Base-by-base conservation (phyloP, 31 red algal species). In the Asparagopsis taxiformis region DNA sequence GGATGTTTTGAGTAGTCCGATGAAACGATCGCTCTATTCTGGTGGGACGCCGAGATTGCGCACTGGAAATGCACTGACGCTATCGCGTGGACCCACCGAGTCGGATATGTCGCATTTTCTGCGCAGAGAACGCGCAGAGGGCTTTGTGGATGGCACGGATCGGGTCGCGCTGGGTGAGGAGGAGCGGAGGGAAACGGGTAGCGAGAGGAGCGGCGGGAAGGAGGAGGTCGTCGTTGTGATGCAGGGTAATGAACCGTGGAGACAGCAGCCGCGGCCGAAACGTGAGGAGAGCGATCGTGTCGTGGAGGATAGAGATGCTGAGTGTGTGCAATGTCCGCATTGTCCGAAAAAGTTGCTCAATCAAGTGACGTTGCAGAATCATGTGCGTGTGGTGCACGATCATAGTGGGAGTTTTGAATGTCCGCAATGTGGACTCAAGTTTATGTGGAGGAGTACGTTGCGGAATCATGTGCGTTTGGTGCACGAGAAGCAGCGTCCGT, bases 381-480 rank as follows among this genome's bases (percentile, higher is more conserved):
- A 84, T 59, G 66, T 84, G 6, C 37, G 68, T 24, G 79, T 84
- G 38, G 79, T 84, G 44, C 79, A 84, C 20, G 37, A 72, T 20
- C 67, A 74, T 44, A 65, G 55, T 51, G 79, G 79, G 1, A 65
- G 55, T 36, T 84, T 72, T 48, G 67, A 54, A 17, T 84, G 79
- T 33, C 16, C 3, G 3, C 63, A 82, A 32, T 84, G 79, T 51
- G 55, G 56, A 25, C 22, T 57, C 2, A 65, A 66, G 31, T 84
- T 84, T 48, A 73, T 84, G 79, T 84, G 79, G 79, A 41, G 50
- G 49, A 63, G 55, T 22, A 84, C 79, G 79, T 59, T 84, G 11
- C 57, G 62, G 15, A 88, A 88, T 54, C 84, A 88, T 56, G 84
- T 79, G 33, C 60, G 84, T 0, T 58, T 79, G 24, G 84, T 88